Conservation (phyloP, 179 eudicot genomes). For the Beta corolliflora region DNA sequence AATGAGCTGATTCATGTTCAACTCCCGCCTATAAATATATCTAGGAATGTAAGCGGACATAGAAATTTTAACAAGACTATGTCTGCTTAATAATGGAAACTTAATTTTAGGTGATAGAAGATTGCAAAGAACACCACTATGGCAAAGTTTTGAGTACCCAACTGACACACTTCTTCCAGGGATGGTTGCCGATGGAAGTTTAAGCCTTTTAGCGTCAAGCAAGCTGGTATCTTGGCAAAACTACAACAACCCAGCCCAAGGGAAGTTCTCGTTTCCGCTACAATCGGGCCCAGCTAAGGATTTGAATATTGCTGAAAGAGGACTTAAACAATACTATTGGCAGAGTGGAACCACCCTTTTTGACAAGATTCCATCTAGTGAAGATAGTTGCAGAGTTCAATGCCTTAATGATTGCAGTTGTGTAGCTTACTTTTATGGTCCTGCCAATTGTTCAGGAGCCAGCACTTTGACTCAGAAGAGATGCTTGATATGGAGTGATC, state of each 20-base stretch:
- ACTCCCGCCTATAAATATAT: no score
- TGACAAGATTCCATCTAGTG: neutral
- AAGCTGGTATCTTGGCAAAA: constrained; percentile 26
- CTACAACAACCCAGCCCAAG: constrained; percentile 14
- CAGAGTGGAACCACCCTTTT: neutral
- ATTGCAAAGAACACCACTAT: neutral
- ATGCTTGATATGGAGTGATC: constrained; percentile 7
- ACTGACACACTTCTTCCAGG: constrained; percentile 22
- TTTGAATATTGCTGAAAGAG: neutral
- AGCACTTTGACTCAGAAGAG: neutral
- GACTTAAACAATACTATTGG: constrained; percentile 4
- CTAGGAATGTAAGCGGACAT: no score
- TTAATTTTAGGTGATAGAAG: neutral
- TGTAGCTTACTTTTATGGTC: constrained; percentile 34
- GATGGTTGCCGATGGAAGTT: constrained; percentile 1
- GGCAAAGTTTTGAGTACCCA: constrained; percentile 16
- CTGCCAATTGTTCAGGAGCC: constrained; percentile 2
- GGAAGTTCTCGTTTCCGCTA: constrained; percentile 13
- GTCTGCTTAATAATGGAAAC: constrained; percentile 22
- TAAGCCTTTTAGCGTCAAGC: no score
- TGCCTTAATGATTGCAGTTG: constrained; percentile 30
- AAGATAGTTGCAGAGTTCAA: constrained; percentile 18
- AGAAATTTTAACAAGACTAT: neutral
- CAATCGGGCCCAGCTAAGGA: neutral
- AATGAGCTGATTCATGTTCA: neutral